phyloP scores from a whole-genome alignment of 2,329 filamentous ascomycete species.

The Fusarium coffeatum region DNA sequence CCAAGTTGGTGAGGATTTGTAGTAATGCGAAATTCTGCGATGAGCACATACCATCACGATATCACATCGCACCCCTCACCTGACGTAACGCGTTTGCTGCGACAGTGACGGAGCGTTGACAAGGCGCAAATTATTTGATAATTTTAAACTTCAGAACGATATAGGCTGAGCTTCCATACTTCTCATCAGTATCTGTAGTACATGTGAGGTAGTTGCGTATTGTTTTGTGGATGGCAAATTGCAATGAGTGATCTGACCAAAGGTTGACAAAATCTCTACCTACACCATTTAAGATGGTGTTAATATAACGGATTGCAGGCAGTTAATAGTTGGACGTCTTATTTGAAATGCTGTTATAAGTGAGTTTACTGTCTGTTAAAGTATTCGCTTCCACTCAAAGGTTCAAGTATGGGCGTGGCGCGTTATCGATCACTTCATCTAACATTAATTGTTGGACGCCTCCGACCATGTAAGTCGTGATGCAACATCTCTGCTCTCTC shows the following conservation, averaged over 20 bases:
- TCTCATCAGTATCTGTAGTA: too few relatives aligned
- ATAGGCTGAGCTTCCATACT: neutral
- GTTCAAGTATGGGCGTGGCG: neutral
- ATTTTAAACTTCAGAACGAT: neutral
- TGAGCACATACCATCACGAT: slow-evolving; percentile 9
- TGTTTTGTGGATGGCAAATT: neutral
- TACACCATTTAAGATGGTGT: neutral
- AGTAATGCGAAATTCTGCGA: neutral
- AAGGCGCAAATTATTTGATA: neutral
- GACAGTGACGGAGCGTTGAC: neutral
- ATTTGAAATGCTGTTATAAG: neutral
- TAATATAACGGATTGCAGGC: neutral
- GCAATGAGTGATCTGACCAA: neutral
- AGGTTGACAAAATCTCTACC: neutral
- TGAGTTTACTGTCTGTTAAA: neutral
- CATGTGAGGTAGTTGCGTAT: neutral
- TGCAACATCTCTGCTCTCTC: slow-evolving; percentile 18
- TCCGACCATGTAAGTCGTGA: slow-evolving; percentile 47
- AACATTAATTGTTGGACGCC: slow-evolving; percentile 35
- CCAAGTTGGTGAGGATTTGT: neutral
- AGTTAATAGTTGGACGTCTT: neutral
- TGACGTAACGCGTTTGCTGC: slow-evolving; percentile 31
- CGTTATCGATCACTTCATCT: slow-evolving; percentile 4
- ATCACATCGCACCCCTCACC: slow-evolving; percentile 34
- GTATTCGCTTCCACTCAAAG: neutral